A percentile compares a stretch with the other conserved stretches of the same genome.
Conservation (phyloP, 495 filamentous ascomycete species). For the Xylaria bambusicola region DNA sequence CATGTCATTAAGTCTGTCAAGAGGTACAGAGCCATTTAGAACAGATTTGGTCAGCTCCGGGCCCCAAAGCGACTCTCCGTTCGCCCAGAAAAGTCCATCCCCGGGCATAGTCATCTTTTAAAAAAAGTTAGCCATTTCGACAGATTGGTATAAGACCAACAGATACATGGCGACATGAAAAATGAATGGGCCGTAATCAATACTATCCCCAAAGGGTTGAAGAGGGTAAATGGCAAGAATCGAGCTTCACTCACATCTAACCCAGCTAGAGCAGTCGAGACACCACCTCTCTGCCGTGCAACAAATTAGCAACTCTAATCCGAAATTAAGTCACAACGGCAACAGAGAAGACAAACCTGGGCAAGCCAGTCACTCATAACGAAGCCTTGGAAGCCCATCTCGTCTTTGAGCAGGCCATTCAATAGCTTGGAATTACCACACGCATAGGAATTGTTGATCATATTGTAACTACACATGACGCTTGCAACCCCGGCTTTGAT, state of each 20-base stretch:
- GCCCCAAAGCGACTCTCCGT: slow-evolving; percentile 82
- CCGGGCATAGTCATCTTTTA: slow-evolving; percentile 85
- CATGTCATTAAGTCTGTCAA: slow-evolving; percentile 91
- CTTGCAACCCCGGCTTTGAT: slow-evolving; percentile 84
- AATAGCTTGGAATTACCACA: slow-evolving; percentile 91
- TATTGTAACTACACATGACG: slow-evolving; percentile 88
- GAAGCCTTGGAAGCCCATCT: slow-evolving; percentile 92
- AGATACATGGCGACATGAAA: not conserved
- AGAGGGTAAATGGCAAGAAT: not conserved
- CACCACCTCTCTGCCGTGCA: slow-evolving; percentile 67
- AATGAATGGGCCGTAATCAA: not conserved
- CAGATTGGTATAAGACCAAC: not conserved
- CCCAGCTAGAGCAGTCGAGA: slow-evolving; percentile 77
- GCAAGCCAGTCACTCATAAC: slow-evolving; percentile 94
- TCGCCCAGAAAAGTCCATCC: slow-evolving; percentile 74
- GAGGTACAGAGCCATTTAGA: slow-evolving; percentile 79
- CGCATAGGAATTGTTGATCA: slow-evolving; percentile 87
- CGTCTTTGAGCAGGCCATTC: slow-evolving; percentile 92
- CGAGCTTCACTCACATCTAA: slow-evolving; percentile 54
- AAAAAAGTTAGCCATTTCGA: not conserved
- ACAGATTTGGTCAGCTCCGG: slow-evolving; percentile 72
- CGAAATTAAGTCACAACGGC: no score
- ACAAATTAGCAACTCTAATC: no score
- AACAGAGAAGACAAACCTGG: no score
- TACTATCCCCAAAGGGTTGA: no score